Conservation (phyloP, 306 rosid species). For the Astragalus membranaceus region DNA sequence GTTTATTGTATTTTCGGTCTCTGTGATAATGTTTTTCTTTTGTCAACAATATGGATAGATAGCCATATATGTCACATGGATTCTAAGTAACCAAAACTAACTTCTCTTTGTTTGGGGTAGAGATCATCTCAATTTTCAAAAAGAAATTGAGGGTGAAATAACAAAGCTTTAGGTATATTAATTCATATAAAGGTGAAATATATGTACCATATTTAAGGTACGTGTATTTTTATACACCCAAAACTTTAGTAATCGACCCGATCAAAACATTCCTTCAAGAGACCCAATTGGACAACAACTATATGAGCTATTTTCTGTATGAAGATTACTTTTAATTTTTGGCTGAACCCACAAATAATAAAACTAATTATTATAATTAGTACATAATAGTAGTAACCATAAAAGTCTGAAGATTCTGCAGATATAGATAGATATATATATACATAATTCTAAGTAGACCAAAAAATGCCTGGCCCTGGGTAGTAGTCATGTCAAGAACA, state of each 20-base stretch:
- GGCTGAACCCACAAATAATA: neutral
- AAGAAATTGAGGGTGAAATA: too few relatives aligned
- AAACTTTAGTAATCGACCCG: too few relatives aligned
- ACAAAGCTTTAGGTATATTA: too few relatives aligned
- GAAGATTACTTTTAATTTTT: too few relatives aligned
- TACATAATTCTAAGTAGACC: constrained; percentile 10
- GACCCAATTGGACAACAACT: neutral
- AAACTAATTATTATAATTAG: neutral
- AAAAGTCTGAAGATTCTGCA: constrained; percentile 40
- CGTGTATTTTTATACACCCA: too few relatives aligned
- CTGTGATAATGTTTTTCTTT: neutral
- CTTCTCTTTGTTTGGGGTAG: constrained; percentile 12
- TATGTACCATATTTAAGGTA: too few relatives aligned
- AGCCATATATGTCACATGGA: neutral
- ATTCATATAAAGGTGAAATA: too few relatives aligned
- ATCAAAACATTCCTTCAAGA: neutral
- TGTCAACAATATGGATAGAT: neutral
- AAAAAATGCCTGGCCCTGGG: constrained; percentile 29
- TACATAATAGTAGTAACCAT: constrained; percentile 13
- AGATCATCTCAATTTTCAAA: too few relatives aligned
- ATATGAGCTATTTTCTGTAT: neutral
- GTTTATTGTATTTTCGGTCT: neutral
- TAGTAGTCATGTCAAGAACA: constrained; percentile 30
- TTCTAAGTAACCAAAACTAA: constrained; percentile 6
- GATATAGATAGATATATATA: constrained; percentile 16